Conservation (phyloP, 768 basidiomycete species). For the Scleroderma citrinum region DNA sequence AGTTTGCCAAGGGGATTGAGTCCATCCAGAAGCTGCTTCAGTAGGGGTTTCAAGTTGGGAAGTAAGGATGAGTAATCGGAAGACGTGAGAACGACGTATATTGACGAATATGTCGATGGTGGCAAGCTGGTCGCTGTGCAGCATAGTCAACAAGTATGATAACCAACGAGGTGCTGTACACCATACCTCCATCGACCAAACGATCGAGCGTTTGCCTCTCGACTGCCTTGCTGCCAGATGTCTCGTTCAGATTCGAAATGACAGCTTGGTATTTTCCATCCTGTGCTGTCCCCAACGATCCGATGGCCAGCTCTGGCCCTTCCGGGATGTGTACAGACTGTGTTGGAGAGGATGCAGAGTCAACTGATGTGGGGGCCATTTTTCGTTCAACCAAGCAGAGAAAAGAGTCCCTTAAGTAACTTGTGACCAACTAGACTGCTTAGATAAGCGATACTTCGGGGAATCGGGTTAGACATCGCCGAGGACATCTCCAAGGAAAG, state of each 20-base stretch:
- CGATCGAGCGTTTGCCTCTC: slow-evolving; percentile 83
- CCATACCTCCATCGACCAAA: slow-evolving; percentile 68
- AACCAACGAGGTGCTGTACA: slow-evolving; percentile 16
- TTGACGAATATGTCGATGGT: slow-evolving; percentile 52
- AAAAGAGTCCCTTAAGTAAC: not conserved
- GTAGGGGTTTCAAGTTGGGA: slow-evolving; percentile 47
- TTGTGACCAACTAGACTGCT: slow-evolving; percentile 1
- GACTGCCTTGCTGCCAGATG: slow-evolving; percentile 35
- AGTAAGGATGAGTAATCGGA: slow-evolving; percentile 56
- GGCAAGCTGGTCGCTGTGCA: slow-evolving; percentile 51
- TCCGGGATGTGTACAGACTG: slow-evolving; percentile 22
- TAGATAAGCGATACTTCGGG: slow-evolving; percentile 9
- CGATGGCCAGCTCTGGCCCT: slow-evolving; percentile 63
- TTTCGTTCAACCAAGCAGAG: not conserved
- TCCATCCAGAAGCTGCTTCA: slow-evolving; percentile 54
- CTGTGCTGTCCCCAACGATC: slow-evolving; percentile 71
- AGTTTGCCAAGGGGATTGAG: slow-evolving; percentile 66
- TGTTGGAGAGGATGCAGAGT: slow-evolving; percentile 15
- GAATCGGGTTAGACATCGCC: not conserved
- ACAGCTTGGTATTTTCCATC: slow-evolving; percentile 75
- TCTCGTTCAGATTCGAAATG: slow-evolving; percentile 52
- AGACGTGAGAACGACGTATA: slow-evolving; percentile 60
- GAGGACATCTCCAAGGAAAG: no score
- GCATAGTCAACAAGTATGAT: not conserved
- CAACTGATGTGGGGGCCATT: slow-evolving; percentile 64